phyloP scores from a whole-genome alignment of 495 filamentous ascomycete genomes.

The Neurospora terricola region DNA sequence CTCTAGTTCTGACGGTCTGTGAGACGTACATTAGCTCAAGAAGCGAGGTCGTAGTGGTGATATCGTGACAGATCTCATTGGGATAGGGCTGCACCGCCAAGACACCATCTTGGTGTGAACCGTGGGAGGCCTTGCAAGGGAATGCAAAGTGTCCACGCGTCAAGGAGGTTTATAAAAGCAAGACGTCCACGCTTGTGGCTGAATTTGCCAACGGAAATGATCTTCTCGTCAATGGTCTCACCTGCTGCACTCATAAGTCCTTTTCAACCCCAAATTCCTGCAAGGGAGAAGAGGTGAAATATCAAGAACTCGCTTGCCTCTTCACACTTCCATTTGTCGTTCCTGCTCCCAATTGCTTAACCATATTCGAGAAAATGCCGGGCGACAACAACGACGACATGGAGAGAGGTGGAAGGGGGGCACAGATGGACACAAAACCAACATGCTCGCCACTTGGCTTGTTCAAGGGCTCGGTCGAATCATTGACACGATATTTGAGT shows the following conservation, averaged over 20 bases:
- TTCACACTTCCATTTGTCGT: neutral
- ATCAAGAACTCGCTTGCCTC: neutral
- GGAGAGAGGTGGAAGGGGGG: neutral
- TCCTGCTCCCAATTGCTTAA: neutral
- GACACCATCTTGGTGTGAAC: neutral
- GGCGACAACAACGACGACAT: neutral
- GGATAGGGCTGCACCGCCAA: neutral
- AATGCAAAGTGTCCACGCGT: neutral
- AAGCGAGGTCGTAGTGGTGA: neutral
- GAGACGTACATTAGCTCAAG: neutral
- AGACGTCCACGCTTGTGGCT: neutral
- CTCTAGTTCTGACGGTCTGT: neutral
- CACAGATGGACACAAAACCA: neutral
- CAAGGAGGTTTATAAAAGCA: neutral
- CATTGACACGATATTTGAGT: constrained; percentile 4
- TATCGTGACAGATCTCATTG: neutral
- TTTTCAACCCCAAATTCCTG: neutral
- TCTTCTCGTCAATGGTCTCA: neutral
- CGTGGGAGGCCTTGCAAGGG: neutral
- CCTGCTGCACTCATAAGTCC: neutral
- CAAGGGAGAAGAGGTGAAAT: neutral
- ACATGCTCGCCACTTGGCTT: constrained; percentile 9
- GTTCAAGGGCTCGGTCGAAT: constrained; percentile 6
- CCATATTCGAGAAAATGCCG: constrained; percentile 1
- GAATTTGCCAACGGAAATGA: neutral